Conservation (phyloP, 108 stramenopile species). For the Cyclostephanos invisitatus region DNA sequence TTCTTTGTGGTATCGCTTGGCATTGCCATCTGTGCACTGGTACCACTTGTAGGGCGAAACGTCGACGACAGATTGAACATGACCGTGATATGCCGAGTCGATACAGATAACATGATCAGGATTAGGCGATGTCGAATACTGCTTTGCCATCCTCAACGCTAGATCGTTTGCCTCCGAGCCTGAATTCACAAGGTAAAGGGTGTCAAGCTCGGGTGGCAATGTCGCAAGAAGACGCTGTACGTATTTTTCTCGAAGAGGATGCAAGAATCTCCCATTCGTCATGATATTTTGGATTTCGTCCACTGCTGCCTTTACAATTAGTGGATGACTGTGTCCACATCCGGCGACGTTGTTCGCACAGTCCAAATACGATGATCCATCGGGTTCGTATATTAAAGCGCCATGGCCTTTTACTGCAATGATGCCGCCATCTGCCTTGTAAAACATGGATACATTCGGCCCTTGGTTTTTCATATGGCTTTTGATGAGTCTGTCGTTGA, state of each 20-base stretch:
- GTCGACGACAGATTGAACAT: not conserved
- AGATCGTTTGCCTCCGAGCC: not conserved
- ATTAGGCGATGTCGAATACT: not conserved
- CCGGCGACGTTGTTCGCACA: too few species aligned
- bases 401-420: too few species aligned
- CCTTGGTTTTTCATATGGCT: too few species aligned
- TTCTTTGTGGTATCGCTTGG: not conserved
- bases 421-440: too few species aligned
- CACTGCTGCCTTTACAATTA: not conserved
- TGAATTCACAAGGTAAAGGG: not conserved
- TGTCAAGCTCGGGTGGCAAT: not conserved
- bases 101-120: not conserved
- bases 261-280: not conserved
- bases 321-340: too few species aligned
- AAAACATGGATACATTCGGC: too few species aligned
- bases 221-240: not conserved
- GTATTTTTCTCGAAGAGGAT: not conserved
- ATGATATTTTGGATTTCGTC: constrained; percentile 1
- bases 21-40: not conserved
- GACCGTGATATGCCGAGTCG: not conserved
- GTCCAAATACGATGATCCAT: too few species aligned
- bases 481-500: too few species aligned
- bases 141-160: not conserved
- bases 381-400: too few species aligned
- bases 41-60: not conserved